Evolutionary conservation across 768 basidiomycete species (phyloP).

Genomic region (Leccinum subgranulosum): DNA sequence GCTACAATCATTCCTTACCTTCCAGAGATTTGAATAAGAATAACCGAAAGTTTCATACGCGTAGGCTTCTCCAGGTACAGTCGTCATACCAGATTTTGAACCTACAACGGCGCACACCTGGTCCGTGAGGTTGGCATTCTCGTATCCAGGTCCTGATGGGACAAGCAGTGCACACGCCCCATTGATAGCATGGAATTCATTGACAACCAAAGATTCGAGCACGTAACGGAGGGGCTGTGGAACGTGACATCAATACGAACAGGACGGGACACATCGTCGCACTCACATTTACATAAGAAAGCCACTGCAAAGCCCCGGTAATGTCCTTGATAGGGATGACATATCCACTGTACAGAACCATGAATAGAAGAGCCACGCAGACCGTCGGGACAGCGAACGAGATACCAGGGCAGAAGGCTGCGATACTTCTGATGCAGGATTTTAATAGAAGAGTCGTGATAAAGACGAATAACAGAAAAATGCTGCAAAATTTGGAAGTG

Average conservation of each 20-base stretch:
- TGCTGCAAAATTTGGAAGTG: conserved; percentile 44
- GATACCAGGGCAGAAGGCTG: conserved; percentile 50
- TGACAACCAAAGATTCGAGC: conserved; percentile 36
- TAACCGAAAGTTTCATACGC: conserved; percentile 32
- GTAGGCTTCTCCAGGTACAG: conserved; percentile 43
- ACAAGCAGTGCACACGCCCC: conserved; percentile 35
- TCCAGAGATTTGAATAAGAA: conserved; percentile 30
- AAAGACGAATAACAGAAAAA: conserved; percentile 52
- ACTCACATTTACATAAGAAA: conserved; percentile 19
- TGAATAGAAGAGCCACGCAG: conserved; percentile 33
- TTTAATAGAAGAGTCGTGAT: conserved; percentile 63
- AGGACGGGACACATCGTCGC: conserved; percentile 35
- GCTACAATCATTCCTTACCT: conserved; percentile 29
- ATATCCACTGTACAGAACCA: conserved; percentile 44
- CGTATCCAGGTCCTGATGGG: conserved; percentile 35
- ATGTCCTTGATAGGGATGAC: conserved; percentile 25
- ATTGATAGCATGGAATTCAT: conserved; percentile 44
- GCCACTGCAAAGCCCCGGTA: conserved; percentile 14
- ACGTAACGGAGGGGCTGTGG: conserved; percentile 30
- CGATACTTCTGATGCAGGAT: conserved; percentile 66
- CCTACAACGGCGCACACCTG: conserved; percentile 45
- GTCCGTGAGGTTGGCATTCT: conserved; percentile 30
- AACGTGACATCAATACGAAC: conserved; percentile 30
- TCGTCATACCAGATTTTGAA: conserved; percentile 36
- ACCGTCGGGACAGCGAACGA: conserved; percentile 44